A percentile compares a stretch with the other conserved stretches of the same genome.
phyloP scores from a whole-genome alignment of 2,329 filamentous ascomycete species.

The Fusarium sp. region DNA sequence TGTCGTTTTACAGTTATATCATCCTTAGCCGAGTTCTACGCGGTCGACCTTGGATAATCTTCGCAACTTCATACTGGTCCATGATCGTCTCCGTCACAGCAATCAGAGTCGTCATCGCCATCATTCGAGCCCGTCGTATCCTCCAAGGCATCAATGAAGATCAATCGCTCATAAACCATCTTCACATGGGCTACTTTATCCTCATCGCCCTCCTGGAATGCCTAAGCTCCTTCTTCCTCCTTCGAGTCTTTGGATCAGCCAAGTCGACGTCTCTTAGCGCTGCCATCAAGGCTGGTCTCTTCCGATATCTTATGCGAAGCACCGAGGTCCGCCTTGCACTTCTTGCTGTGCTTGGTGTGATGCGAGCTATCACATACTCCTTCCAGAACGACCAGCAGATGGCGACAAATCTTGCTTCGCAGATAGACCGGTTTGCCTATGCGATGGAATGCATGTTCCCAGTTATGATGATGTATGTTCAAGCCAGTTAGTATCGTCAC shows the following conservation, averaged over 20 bases:
- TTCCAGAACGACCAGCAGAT: slow-evolving; percentile 54
- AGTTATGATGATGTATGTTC: slow-evolving; percentile 54
- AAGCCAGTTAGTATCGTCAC: accelerated
- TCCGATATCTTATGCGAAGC: slow-evolving; percentile 54
- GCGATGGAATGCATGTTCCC: slow-evolving; percentile 58
- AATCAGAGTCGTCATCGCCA: slow-evolving; percentile 58
- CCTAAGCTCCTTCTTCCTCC: slow-evolving; percentile 54
- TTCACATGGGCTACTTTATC: slow-evolving; percentile 58
- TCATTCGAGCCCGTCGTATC: slow-evolving; percentile 49
- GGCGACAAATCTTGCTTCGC: slow-evolving; percentile 52
- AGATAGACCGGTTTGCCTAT: slow-evolving; percentile 57
- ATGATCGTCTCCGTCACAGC: slow-evolving; percentile 64
- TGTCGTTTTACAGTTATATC: slow-evolving; percentile 63
- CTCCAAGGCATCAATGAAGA: slow-evolving; percentile 37
- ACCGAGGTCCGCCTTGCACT: slow-evolving; percentile 56
- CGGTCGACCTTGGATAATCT: slow-evolving; percentile 56
- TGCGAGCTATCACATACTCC: slow-evolving; percentile 56
- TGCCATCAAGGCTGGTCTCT: slow-evolving; percentile 51
- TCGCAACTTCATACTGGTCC: slow-evolving; percentile 66
- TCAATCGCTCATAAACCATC: slow-evolving; percentile 51
- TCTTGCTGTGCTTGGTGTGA: slow-evolving; percentile 54
- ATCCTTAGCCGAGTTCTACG: slow-evolving; percentile 64
- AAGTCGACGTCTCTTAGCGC: slow-evolving; percentile 45
- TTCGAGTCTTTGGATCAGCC: slow-evolving; percentile 53
- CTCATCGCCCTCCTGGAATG: slow-evolving; percentile 56